Evolutionary conservation across 176 grass and related monocot species (phyloP).

Genomic region (Tuctoria greenei): DNA sequence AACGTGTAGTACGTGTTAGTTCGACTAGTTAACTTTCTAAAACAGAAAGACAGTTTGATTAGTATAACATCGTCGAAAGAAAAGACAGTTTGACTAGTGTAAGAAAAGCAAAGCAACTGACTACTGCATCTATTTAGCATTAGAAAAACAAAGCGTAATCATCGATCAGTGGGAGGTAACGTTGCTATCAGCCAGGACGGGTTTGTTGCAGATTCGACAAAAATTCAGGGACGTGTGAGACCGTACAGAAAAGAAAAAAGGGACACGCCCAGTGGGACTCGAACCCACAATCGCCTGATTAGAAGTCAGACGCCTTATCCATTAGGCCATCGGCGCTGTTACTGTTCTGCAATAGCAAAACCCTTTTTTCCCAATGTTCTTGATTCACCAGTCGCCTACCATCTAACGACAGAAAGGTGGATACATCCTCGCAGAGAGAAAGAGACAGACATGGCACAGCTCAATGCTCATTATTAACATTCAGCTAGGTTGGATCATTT

Average conservation of each 20-base stretch:
- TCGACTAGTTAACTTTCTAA: no score
- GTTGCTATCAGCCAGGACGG: no score
- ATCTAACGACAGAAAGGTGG: neutral
- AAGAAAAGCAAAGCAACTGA: no score
- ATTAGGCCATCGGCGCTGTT: slow-evolving; percentile 83
- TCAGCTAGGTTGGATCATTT: neutral
- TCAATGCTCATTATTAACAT: neutral
- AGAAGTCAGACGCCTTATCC: slow-evolving; percentile 96
- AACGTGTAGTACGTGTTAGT: no score
- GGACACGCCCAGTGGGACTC: slow-evolving; percentile 85
- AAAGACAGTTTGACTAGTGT: no score
- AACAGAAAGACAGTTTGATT: no score
- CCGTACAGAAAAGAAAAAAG: neutral
- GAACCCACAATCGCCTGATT: slow-evolving; percentile 97
- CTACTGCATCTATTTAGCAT: no score
- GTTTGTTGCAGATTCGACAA: no score
- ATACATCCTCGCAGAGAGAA: neutral
- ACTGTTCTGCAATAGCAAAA: rapidly evolving
- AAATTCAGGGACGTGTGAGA: neutral
- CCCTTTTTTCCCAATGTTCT: neutral
- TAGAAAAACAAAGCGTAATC: no score
- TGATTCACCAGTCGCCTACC: no score
- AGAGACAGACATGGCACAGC: neutral
- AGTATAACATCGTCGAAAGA: no score
- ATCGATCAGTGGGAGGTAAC: no score